Base-by-base conservation (phyloP, 2,329 filamentous ascomycete species). In the Cercospora sesami region DNA sequence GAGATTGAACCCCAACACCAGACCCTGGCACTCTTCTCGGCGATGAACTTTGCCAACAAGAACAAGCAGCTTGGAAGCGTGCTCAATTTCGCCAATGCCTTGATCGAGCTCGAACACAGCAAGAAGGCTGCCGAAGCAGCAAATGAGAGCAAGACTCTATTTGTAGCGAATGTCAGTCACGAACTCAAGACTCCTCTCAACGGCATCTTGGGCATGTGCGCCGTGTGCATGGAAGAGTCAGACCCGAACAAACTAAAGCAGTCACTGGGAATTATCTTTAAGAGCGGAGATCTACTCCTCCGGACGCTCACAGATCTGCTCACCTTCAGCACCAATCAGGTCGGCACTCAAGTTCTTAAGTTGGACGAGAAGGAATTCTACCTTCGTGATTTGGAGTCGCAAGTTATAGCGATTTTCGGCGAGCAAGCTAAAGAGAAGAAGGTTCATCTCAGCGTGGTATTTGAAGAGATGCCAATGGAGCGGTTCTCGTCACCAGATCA, bases 141-240 rank as follows among this genome's bases (percentile, higher is more conserved):
- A 2, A 97, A 97, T 74, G 92, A 97, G 80, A 96, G 92, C 83
- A 99, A 99, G 61, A 73, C 72, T 1, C 16, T 73, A 1, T 73
- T 73, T 61, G 69, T 73, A 1, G 72, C 72, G 0, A 73, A 73
- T n/a, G 66, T 73, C n/a, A 64, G 57, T 21, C 89, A 91, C 72
- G 89, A 98, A 79, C 84, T 99, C 36, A 96, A 97, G 77, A 99
- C 95, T 1, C 95, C 95, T 0, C 85, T 98, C 66, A 98, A 98
- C 76, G 95, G 94, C 10, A 97, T 98, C 60, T 84, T 99, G 75
- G 95, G 95, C 68, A 95, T 97, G 90, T 94, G 91, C 73, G 91
- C 93, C 0, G 91, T 97, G 1, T 95, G 92, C 78, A 95, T 97
- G 92, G 91, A 93, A 71, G 93, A 97, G 78, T 89, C 93, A 60